Percentiles rank a stretch among this genome's conserved stretches.
Conservation (phyloP, 164 flowering plant genomes). For the Stephania cephalantha region DNA sequence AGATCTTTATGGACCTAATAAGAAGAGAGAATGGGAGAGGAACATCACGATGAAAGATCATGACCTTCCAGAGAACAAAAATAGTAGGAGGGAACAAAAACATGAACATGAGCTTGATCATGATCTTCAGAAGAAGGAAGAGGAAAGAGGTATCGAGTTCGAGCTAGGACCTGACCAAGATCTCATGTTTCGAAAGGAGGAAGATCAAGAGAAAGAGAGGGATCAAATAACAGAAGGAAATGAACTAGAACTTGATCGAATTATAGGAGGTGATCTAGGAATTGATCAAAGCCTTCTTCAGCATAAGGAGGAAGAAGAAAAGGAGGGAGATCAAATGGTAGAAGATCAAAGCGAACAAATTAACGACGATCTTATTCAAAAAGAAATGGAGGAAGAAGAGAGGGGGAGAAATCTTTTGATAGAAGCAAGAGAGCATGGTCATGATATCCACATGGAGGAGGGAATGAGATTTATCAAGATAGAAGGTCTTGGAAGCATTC, state of each 20-base stretch:
- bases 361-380: neutral
- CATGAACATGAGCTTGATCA: neutral
- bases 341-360: neutral
- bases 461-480: neutral
- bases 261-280: neutral
- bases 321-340: neutral
- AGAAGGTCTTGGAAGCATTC: neutral
- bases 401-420: neutral
- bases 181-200: neutral
- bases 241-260: neutral
- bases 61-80: no score
- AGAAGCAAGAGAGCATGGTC: neutral
- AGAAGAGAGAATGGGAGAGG: no score
- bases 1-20: no score
- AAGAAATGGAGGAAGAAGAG: neutral
- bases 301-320: neutral
- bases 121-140: neutral
- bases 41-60: no score
- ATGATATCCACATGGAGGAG: neutral
- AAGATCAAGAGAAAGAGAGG: neutral
- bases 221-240: neutral
- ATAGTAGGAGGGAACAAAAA: neutral
- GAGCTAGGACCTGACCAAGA: neutral
- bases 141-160: neutral
- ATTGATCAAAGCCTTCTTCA: neutral